Base-by-base conservation (phyloP, 495 filamentous ascomycete genomes). In the Cenococcum geophilum region DNA sequence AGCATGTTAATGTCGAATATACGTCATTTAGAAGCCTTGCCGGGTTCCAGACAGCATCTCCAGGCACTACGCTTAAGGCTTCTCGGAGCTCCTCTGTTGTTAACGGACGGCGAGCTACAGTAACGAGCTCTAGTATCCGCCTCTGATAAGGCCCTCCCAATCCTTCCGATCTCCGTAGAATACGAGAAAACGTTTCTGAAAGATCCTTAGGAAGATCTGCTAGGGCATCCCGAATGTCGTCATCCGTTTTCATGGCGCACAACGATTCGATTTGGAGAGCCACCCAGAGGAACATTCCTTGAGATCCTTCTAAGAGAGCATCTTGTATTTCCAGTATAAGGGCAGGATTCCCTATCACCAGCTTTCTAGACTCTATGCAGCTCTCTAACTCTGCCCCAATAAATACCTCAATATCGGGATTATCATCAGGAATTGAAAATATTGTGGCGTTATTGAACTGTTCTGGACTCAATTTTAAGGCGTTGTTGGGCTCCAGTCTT, bases 271-370 rank as follows among this genome's bases (percentile, higher is more conserved):
- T 75, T 62, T 80, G 75, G 37, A 78, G 70, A 55, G 68, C 71
- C 16, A 76, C 76, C 77, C 76, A 79, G 35, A 78, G 75, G 56
- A 79, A 78, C 75, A 79, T 78, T 20, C 70, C 75, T 65, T 75
- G 68, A 23, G 68, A 64, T 27, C 71, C 70, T 53, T 68, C 23
- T 23, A 72, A 23, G 22, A 76, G 69, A 56, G 67, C 66, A 59
- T 72, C 64, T 47, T 65, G 58, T 60, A 76, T 75, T 35, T 76
- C 73, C 32, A 74, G 37, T 49, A 76, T 72, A 11, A 78, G 57
- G 6, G 59, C 60, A 22, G 75, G 70, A 56, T 78, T 63, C 48
- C 71, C 70, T 49, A 78, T 58, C n/a, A 55, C 57, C 43, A 79
- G 61, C 52, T 66, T 66, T 61, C 66, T 61, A 21, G 68, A 69